Percentiles rank a stretch among this genome's conserved stretches.
phyloP scores from a whole-genome alignment of 192 early-diverging fungal genomes.

The Thamnidium elegans region DNA sequence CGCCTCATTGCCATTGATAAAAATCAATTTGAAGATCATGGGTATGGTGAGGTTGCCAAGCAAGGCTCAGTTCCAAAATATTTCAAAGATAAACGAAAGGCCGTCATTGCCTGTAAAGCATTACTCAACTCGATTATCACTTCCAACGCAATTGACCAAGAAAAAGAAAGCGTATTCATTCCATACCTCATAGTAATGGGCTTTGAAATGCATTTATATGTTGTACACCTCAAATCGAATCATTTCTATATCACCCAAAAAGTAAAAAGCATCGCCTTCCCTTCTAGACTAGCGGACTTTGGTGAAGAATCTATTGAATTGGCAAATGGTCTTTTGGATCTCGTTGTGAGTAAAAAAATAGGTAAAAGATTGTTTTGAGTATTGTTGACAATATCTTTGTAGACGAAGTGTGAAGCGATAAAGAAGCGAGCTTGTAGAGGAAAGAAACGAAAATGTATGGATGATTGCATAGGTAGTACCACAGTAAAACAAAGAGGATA shows the following conservation, averaged over 20 bases:
- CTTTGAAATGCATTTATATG: constrained; percentile 16
- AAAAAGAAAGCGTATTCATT: constrained; percentile 1
- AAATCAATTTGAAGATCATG: constrained; percentile 9
- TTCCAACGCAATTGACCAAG: constrained; percentile 4
- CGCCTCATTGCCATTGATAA: not conserved
- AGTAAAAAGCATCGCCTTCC: constrained; percentile 7
- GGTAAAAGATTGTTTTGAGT: constrained; percentile 16
- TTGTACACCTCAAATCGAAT: not conserved
- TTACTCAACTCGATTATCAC: constrained; percentile 11
- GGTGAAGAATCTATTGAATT: constrained; percentile 8
- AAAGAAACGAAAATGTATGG: constrained; percentile 3
- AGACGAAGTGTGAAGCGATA: constrained; percentile 10
- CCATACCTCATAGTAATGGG: constrained; percentile 17
- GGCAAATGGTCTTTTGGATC: constrained; percentile 16
- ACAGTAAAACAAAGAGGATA: constrained; percentile 2
- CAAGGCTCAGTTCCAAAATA: not conserved
- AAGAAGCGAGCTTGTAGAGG: constrained; percentile 8
- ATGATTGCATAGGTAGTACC: constrained; percentile 3
- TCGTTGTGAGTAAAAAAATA: constrained; percentile 17
- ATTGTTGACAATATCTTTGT: constrained; percentile 14
- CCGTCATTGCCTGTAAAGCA: constrained; percentile 8
- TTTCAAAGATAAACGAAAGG: constrained; percentile 13
- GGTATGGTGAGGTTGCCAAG: constrained; percentile 2
- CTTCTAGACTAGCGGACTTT: not conserved
- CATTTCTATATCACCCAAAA: constrained; percentile 10